Conservation (phyloP, 73 alveolate genomes). For the Tetrahymena borealis region DNA sequence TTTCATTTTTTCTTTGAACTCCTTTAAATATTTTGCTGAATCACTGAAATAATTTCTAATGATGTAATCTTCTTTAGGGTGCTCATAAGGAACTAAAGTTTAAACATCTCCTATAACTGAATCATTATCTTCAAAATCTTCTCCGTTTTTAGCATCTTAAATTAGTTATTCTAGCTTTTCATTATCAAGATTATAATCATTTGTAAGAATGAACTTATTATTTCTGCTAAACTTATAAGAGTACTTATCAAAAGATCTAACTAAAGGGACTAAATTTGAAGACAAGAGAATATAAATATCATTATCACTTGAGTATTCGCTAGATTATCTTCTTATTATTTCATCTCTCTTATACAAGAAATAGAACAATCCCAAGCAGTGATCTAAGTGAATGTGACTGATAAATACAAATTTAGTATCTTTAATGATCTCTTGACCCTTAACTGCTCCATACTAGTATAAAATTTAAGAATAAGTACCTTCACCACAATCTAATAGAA, state of each 20-base stretch:
- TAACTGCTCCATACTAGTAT: constrained; percentile 36
- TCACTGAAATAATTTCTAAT: neutral
- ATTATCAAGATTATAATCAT: neutral
- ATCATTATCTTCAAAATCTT: neutral
- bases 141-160: neutral
- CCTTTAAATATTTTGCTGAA: constrained; percentile 14
- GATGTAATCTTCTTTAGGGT: neutral
- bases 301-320: constrained; percentile 59
- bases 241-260: constrained; percentile 9
- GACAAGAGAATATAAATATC: constrained; percentile 30
- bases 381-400: constrained; percentile 97
- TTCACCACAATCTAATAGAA: constrained; percentile 5
- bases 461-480: neutral
- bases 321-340: constrained; percentile 37
- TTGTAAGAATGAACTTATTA: neutral
- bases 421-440: constrained; percentile 51
- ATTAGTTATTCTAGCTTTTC: neutral
- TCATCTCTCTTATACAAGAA: constrained; percentile 67
- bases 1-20: neutral
- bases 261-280: neutral
- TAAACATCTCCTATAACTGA: neutral
- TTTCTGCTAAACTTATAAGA: neutral
- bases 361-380: constrained; percentile 80
- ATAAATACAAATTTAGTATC: constrained; percentile 48
- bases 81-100: neutral